Percentiles rank a stretch among this genome's conserved stretches.
Evolutionary conservation across 208 protist species (phyloP).

Genomic region (Crithidia fasciculata): DNA sequence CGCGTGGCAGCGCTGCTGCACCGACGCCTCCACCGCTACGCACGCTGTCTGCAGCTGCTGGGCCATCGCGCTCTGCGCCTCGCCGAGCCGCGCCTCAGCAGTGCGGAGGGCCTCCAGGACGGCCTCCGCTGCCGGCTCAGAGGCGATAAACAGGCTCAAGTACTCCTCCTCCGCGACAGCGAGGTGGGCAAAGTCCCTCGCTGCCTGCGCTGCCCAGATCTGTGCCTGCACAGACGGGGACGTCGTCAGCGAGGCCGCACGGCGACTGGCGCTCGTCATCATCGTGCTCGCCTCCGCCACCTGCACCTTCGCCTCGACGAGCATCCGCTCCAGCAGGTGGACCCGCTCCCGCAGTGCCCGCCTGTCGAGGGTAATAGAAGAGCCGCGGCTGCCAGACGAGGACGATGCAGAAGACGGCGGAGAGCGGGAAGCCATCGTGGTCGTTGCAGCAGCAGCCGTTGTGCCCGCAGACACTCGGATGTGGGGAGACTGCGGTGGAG

Average conservation of each 20-base stretch:
- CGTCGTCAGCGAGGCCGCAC: not conserved
- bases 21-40: slow-evolving; percentile 11
- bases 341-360: slow-evolving; percentile 28
- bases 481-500: not conserved
- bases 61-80: slow-evolving; percentile 12
- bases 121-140: not conserved
- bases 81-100: not conserved
- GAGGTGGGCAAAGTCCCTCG: slow-evolving; percentile 20
- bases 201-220: slow-evolving; percentile 23
- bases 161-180: slow-evolving; percentile 9
- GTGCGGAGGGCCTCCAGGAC: slow-evolving; percentile 6
- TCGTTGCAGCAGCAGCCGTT: no score
- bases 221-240: slow-evolving; percentile 11
- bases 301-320: slow-evolving; percentile 39
- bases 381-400: not conserved
- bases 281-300: slow-evolving; percentile 34
- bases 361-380: not conserved
- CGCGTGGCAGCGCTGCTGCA: slow-evolving; percentile 10
- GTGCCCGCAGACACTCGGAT: not conserved
- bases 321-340: slow-evolving; percentile 30
- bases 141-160: slow-evolving; percentile 3
- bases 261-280: slow-evolving; percentile 1
- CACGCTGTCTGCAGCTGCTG: slow-evolving; percentile 22
- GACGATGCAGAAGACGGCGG: not conserved
- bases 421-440: no score